Conservation (phyloP, 208 protist species). For the Trypanosoma boissoni region DNA sequence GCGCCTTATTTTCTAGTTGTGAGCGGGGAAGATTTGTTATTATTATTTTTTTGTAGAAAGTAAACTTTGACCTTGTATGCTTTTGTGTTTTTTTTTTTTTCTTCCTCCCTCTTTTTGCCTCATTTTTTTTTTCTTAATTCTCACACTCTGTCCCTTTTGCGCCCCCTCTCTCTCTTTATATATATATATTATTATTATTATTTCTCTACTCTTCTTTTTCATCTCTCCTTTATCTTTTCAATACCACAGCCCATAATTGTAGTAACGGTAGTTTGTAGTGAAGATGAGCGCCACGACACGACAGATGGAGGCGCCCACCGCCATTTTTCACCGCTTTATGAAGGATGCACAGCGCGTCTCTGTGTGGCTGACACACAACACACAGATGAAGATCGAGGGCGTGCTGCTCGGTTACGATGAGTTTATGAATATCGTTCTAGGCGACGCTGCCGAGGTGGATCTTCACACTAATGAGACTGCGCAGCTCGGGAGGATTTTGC, state of each 20-base stretch:
- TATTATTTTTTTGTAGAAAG: background rate
- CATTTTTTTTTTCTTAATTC: background rate
- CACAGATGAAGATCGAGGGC: conserved; percentile 75
- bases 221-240: conserved; percentile 18
- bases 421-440: conserved; percentile 94
- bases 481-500: conserved; percentile 82
- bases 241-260: background rate
- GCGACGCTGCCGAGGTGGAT: conserved; percentile 86
- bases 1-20: too few relatives aligned
- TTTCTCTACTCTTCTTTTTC: too few relatives aligned
- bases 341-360: conserved; percentile 71
- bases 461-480: conserved; percentile 58
- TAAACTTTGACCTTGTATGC: conserved; percentile 2
- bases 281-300: conserved; percentile 47
- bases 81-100: conserved; percentile 21
- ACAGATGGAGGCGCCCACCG: conserved; percentile 83
- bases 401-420: conserved; percentile 90
- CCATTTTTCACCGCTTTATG: conserved; percentile 72
- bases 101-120: conserved; percentile 15
- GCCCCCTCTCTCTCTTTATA: conserved; percentile 5
- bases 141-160: background rate
- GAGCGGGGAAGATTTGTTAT: background rate
- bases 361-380: conserved; percentile 87
- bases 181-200: conserved; percentile 5
- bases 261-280: background rate